Evolutionary conservation across 1,284 basidiomycete genomes (phyloP), one percentile per base, ranked within the genome.

Genomic region (Leccinum solheimii): DNA sequence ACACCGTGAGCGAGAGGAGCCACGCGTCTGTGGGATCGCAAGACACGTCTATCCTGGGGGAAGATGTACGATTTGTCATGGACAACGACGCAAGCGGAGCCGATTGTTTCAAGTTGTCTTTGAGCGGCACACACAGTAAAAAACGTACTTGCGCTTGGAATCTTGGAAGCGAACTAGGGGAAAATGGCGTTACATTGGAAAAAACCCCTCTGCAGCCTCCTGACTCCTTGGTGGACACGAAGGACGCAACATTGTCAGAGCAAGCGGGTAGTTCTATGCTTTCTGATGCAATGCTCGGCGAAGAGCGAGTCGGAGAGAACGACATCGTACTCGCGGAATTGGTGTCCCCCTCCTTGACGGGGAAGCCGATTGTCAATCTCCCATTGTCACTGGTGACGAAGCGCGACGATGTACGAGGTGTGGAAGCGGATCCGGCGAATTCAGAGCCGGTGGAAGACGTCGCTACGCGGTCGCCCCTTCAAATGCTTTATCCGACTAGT

Each of bases 401-500:
- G 23, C 59, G 56, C 5, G 59, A 55, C 4, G 49, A 27, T 2
- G n/a, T 27, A 13, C 21, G 21, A 21, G 11, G 14, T 48, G 23
- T 57, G n/a, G 55, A 58, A 32, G 32, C 51, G 23, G 50, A 10
- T 19, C 45, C 54, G 3, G 10, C 19, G 13, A 11, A 34, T 34
- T 34, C 32, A 11, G 19, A 26, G 11, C 48, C 30, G 21, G 54
- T 56, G 13, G 66, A 70, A 51, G 61, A 61, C 13, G 2, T 61
- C 16, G 48, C 45, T 27, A 68, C 67, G 11, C 19, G 65, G 9
- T 70, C 67, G 2, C 67, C 67, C 5, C 38, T 56, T 59, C 62
- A 62, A 36, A 34, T 60, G 16, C 13, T 30, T 34, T 60, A 26
- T 5, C 53, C 60, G 5, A 43, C 8, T 14, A 34, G 34, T 34